Evolutionary conservation across 2,329 filamentous ascomycete species (phyloP).

Genomic region (Venturia oleaginea): DNA sequence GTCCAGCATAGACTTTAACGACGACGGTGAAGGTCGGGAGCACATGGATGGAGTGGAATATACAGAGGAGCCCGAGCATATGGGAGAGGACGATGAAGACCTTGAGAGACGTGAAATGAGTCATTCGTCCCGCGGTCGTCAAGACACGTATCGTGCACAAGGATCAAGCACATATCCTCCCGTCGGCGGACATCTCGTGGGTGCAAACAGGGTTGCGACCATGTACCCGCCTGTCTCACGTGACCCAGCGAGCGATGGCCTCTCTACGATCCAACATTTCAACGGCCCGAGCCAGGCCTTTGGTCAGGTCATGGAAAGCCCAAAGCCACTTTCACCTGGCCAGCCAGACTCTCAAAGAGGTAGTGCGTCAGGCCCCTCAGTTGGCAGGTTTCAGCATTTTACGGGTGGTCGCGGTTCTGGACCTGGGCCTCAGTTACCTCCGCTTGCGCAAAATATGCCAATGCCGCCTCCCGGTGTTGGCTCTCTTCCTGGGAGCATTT

Average conservation of each 20-base stretch:
- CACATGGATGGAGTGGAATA: conserved; percentile 57
- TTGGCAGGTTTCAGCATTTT: conserved; percentile 46
- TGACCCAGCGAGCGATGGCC: conserved; percentile 20
- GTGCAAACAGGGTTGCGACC: conserved; percentile 16
- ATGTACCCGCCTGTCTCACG: conserved; percentile 11
- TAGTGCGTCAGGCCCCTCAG: conserved; percentile 39
- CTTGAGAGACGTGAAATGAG: conserved; percentile 49
- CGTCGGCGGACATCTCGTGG: conserved; percentile 29
- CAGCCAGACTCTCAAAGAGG: conserved; percentile 39
- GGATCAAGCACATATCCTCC: conserved; percentile 70
- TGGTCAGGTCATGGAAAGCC: conserved; percentile 81
- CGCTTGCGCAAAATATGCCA: conserved; percentile 5
- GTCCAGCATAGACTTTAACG: conserved; percentile 74
- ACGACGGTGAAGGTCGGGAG: conserved; percentile 44
- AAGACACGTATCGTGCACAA: conserved; percentile 50
- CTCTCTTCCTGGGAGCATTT: conserved; percentile 43
- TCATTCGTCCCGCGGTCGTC: conserved; percentile 57
- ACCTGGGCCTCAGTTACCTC: conserved; percentile 26
- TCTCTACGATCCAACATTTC: conserved; percentile 28
- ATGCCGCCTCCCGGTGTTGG: conserved; percentile 24
- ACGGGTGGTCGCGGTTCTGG: conserved; percentile 46
- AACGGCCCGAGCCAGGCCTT: conserved; percentile 35
- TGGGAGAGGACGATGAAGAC: conserved; percentile 45
- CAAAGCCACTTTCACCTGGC: conserved; percentile 70
- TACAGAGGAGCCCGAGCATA: conserved; percentile 30